phyloP scores from a whole-genome alignment of 257 asterid species.

The Forsythia viridissima region DNA sequence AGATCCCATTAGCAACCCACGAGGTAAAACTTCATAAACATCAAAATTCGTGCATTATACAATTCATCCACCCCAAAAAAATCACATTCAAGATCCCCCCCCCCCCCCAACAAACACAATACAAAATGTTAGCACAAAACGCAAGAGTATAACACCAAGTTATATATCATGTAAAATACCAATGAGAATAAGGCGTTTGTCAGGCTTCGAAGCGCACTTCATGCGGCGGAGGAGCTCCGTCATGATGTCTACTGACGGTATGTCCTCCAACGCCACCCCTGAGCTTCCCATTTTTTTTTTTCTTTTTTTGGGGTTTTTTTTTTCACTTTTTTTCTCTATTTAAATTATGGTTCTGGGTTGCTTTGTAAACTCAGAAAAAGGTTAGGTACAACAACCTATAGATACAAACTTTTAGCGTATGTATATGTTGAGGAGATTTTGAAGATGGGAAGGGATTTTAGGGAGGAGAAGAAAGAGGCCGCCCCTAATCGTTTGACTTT shows the following conservation, averaged over 20 bases:
- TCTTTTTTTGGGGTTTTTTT: background rate
- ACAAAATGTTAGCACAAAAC: background rate
- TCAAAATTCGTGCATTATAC: background rate
- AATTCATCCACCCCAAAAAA: background rate
- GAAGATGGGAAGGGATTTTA: background rate
- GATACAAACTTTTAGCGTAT: background rate
- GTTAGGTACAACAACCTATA: background rate
- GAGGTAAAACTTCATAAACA: background rate
- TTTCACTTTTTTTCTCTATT: background rate
- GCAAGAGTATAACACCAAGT: background rate
- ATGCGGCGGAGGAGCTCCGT: conserved; percentile 79
- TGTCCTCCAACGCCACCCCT: conserved; percentile 54
- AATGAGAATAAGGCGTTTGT: conserved; percentile 85
- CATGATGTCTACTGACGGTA: conserved; percentile 69
- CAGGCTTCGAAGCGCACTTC: conserved; percentile 76
- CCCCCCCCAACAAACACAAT: background rate
- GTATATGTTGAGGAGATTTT: background rate
- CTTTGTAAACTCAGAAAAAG: background rate
- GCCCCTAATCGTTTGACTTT: background rate
- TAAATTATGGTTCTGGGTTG: background rate
- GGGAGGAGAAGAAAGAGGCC: background rate
- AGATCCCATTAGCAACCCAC: background rate
- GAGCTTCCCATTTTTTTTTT: conserved; percentile 25
- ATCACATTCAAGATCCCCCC: background rate
- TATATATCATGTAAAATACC: conserved; percentile 32